phyloP scores from a whole-genome alignment of 2,329 filamentous ascomycete species.

The Epichloe scottii region DNA sequence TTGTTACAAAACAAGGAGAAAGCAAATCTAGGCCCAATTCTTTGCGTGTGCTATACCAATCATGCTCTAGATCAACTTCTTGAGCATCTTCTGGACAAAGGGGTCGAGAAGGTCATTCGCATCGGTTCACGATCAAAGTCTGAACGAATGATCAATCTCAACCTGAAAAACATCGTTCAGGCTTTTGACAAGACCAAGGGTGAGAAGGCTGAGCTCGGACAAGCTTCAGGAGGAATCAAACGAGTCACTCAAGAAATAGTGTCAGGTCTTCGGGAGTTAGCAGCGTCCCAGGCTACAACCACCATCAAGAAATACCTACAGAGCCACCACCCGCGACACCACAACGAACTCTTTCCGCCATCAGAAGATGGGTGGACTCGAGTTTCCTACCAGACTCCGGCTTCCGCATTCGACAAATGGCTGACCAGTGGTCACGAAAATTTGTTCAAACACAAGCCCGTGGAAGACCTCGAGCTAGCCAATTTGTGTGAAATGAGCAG shows the following conservation, averaged over 20 bases:
- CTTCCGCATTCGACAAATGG: neutral
- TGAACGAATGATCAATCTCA: conserved; percentile 34
- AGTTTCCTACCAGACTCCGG: neutral
- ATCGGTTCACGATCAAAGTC: conserved; percentile 49
- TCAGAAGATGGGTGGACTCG: neutral
- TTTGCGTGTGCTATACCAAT: conserved; percentile 37
- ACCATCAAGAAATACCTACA: neutral
- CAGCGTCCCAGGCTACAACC: neutral
- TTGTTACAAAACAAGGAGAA: conserved; percentile 31
- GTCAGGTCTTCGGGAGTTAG: neutral
- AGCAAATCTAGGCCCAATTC: conserved; percentile 35
- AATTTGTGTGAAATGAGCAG: neutral
- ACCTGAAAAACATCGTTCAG: conserved; percentile 29
- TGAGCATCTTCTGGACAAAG: conserved; percentile 40
- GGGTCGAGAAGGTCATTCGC: conserved; percentile 40
- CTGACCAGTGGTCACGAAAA: neutral
- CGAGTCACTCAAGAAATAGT: neutral
- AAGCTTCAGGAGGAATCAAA: neutral
- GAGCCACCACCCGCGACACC: neutral
- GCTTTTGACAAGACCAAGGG: conserved; percentile 23
- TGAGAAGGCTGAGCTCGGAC: conserved; percentile 22
- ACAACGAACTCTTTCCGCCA: neutral
- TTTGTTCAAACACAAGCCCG: neutral
- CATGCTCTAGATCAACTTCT: conserved; percentile 45
- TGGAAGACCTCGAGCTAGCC: neutral